Evolutionary conservation across 345 rosid species (phyloP).

Genomic region (Ailanthus altissimus): DNA sequence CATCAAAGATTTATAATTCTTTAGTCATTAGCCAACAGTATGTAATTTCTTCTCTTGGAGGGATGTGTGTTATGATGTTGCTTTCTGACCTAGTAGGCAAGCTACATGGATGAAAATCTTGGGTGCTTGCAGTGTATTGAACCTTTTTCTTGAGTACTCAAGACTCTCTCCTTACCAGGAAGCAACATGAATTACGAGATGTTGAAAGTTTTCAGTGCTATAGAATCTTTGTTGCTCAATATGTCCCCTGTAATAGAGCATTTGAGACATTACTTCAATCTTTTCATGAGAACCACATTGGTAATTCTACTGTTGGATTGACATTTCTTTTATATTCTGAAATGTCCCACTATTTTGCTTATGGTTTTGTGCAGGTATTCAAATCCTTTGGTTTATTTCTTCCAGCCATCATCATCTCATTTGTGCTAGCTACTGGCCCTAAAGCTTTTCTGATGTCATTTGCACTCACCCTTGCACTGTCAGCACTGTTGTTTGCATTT

Average conservation of each 20-base stretch:
- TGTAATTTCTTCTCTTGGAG: background rate
- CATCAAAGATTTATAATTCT: background rate
- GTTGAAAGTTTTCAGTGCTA: background rate
- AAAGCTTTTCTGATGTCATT: slow-evolving; percentile 52
- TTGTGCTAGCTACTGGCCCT: slow-evolving; percentile 53
- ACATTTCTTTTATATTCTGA: background rate
- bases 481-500: slow-evolving; percentile 35
- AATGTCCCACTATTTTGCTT: slow-evolving; percentile 4
- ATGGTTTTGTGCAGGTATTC: slow-evolving; percentile 47
- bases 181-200: background rate
- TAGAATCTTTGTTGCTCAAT: background rate
- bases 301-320: background rate
- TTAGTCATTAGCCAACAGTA: background rate
- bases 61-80: background rate
- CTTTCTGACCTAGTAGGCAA: background rate
- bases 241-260: background rate
- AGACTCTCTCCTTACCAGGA: background rate
- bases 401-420: slow-evolving; percentile 45
- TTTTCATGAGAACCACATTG: background rate
- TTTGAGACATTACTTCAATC: background rate
- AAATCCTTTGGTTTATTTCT: slow-evolving; percentile 61
- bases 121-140: too few species aligned
- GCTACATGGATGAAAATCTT: too few species aligned
- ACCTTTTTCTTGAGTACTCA: too few species aligned
- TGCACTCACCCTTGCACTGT: slow-evolving; percentile 42